phyloP scores from a whole-genome alignment of 768 basidiomycete genomes.

The Naganishia onofrii region DNA sequence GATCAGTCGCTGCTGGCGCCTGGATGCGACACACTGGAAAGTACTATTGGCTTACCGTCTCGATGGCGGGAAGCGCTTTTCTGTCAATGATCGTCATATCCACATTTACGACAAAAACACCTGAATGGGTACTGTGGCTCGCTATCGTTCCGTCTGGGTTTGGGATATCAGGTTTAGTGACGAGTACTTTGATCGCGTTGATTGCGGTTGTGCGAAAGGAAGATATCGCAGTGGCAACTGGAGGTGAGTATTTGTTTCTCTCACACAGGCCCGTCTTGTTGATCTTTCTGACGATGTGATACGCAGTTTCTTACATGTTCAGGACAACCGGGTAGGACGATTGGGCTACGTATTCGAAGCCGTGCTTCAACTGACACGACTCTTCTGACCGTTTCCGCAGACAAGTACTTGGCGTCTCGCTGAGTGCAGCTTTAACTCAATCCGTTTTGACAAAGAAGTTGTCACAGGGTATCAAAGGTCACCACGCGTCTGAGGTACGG shows the following conservation, averaged over 20 bases:
- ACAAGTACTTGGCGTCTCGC: conserved; percentile 89
- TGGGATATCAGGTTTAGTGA: conserved; percentile 45
- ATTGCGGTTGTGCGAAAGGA: conserved; percentile 43
- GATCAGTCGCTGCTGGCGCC: conserved; percentile 86
- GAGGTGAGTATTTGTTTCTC: conserved; percentile 16
- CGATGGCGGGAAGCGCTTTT: conserved; percentile 63
- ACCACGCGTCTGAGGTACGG: conserved; percentile 58
- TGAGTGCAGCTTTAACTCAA: conserved; percentile 81
- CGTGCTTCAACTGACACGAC: background rate
- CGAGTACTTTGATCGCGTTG: conserved; percentile 47
- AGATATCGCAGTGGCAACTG: conserved; percentile 37
- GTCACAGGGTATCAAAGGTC: conserved; percentile 70
- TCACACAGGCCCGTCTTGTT: background rate
- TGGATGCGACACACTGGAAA: conserved; percentile 67
- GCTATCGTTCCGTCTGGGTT: conserved; percentile 43
- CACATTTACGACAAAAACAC: conserved; percentile 27
- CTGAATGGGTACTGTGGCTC: conserved; percentile 45
- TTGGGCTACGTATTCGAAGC: background rate
- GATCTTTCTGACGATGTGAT: background rate
- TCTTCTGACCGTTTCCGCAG: conserved; percentile 44
- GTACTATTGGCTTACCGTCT: conserved; percentile 74
- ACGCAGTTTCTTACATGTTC: conserved; percentile 50
- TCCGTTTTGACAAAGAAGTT: conserved; percentile 70
- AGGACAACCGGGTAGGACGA: conserved; percentile 64
- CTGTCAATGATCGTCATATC: conserved; percentile 59